Evolutionary conservation across 2,329 filamentous ascomycete species (phyloP).

Genomic region (Penicillium sumatraense): DNA sequence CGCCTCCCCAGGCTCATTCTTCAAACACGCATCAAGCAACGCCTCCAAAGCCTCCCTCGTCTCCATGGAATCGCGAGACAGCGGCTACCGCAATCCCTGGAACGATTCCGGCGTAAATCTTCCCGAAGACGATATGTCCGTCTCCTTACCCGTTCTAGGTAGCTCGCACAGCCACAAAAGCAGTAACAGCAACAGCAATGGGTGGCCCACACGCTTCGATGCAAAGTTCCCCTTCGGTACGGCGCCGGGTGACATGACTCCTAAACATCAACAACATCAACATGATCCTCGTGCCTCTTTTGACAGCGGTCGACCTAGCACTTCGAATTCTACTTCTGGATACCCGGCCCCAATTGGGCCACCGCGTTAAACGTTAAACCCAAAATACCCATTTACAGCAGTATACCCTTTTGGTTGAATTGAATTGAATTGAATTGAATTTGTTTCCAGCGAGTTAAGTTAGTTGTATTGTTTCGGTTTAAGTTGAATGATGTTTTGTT

Average conservation of each 20-base stretch:
- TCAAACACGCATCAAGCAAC: constrained; percentile 87
- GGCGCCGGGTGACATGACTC: constrained; percentile 76
- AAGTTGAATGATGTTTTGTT: constrained; percentile 33
- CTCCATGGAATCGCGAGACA: constrained; percentile 92
- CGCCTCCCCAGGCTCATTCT: constrained; percentile 82
- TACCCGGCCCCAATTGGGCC: constrained; percentile 91
- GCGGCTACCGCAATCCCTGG: constrained; percentile 95
- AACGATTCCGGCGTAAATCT: constrained; percentile 97
- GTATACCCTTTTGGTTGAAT: constrained; percentile 50
- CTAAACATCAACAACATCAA: too few relatives aligned
- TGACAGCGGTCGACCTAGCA: constrained; percentile 89
- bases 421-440: too few relatives aligned
- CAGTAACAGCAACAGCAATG: constrained; percentile 65
- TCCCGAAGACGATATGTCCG: constrained; percentile 79
- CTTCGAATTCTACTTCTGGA: constrained; percentile 96
- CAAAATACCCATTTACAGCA: constrained; percentile 50
- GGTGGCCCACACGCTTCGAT: constrained; percentile 60
- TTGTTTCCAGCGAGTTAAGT: constrained; percentile 36
- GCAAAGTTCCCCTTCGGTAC: constrained; percentile 69
- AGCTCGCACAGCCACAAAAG: constrained; percentile 66
- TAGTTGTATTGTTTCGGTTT: too few relatives aligned
- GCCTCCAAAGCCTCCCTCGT: constrained; percentile 94
- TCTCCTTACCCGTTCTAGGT: constrained; percentile 55
- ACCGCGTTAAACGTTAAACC: constrained; percentile 89
- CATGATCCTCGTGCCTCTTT: constrained; percentile 82